phyloP scores from a whole-genome alignment of 2,329 filamentous ascomycete species.

The Fusarium nodosum region DNA sequence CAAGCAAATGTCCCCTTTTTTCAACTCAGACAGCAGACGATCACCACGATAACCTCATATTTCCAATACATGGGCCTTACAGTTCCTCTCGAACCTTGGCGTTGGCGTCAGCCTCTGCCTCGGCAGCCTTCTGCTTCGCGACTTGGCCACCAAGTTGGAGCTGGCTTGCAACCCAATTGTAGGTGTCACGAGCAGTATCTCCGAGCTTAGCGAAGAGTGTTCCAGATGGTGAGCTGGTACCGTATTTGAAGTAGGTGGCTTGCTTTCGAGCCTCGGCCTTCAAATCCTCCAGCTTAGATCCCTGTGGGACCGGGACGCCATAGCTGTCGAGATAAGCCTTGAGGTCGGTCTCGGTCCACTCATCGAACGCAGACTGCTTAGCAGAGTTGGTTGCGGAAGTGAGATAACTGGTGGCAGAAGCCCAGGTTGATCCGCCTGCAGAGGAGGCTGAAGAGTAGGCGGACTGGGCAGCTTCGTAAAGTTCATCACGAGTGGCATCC shows the following conservation, averaged over 20 bases:
- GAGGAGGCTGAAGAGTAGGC: conserved; percentile 71
- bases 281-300: conserved; percentile 76
- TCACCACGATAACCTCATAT: neutral
- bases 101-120: conserved; percentile 52
- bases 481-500: conserved; percentile 78
- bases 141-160: conserved; percentile 63
- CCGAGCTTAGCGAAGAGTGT: conserved; percentile 75
- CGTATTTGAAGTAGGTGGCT: conserved; percentile 82
- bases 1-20: neutral
- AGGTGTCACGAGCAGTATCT: conserved; percentile 62
- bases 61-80: conserved; percentile 51
- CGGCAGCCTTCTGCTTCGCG: conserved; percentile 62
- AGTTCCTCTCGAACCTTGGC: conserved; percentile 63
- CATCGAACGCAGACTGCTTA: conserved; percentile 77
- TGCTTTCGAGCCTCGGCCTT: conserved; percentile 79
- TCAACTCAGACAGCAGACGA: neutral
- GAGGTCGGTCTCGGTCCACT: conserved; percentile 79
- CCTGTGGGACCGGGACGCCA: conserved; percentile 76
- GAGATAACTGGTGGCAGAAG: conserved; percentile 79
- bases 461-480: conserved; percentile 74
- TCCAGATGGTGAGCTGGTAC: conserved; percentile 74
- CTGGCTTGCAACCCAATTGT: conserved; percentile 66
- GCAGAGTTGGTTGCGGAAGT: conserved; percentile 73
- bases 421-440: conserved; percentile 69
- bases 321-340: conserved; percentile 86